phyloP scores from a whole-genome alignment of 257 asterid species.

The Linaria vulgaris region DNA sequence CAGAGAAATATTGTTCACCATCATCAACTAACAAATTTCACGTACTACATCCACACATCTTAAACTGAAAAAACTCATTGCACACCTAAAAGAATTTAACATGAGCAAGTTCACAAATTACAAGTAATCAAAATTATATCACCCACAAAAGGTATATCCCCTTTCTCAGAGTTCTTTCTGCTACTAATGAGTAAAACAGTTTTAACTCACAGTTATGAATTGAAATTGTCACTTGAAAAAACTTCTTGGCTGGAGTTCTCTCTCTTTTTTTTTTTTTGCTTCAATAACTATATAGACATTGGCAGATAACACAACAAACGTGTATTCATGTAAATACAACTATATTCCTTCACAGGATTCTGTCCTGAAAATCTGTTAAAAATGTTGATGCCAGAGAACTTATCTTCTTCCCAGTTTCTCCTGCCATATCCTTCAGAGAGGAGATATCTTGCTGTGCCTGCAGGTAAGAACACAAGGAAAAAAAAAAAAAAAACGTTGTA shows the following conservation, averaged over 20 bases:
- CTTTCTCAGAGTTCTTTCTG: not conserved
- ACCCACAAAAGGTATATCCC: too few relatives aligned
- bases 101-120: too few relatives aligned
- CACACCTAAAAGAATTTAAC: too few relatives aligned
- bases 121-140: too few relatives aligned
- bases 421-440: conserved; percentile 86
- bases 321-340: too few relatives aligned
- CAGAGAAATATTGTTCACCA: too few relatives aligned
- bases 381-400: conserved; percentile 73
- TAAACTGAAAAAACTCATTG: too few relatives aligned
- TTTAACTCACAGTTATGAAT: not conserved
- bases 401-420: conserved; percentile 94
- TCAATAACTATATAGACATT: not conserved
- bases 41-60: too few relatives aligned
- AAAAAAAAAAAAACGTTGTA: not conserved
- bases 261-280: not conserved
- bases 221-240: not conserved
- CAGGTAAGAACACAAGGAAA: not conserved
- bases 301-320: conserved; percentile 1
- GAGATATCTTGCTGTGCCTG: conserved; percentile 98
- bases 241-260: not conserved
- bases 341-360: conserved; percentile 59
- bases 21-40: too few relatives aligned
- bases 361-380: conserved; percentile 86
- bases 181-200: not conserved